phyloP scores from a whole-genome alignment of 177 flowering plant genomes.

The Vitis hybrid region DNA sequence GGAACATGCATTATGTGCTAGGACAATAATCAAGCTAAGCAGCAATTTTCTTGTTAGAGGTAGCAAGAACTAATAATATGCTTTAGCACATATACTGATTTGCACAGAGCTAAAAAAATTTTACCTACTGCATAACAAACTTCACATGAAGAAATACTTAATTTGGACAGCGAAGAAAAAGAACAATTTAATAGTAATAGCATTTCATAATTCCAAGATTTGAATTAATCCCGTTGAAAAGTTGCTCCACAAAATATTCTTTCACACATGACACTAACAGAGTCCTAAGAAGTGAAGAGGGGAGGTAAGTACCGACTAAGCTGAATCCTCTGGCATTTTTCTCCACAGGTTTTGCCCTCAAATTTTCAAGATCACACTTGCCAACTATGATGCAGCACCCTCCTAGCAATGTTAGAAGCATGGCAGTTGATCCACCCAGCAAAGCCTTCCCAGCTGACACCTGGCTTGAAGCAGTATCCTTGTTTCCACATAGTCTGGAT shows the following conservation, averaged over 20 bases:
- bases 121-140: no score
- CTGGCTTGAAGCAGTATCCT: slow-evolving; percentile 28
- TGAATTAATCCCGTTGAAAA: slow-evolving; percentile 8
- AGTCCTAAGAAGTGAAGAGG: not conserved
- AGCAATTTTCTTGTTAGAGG: no score
- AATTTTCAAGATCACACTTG: slow-evolving; percentile 14
- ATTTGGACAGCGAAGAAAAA: no score
- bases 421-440: slow-evolving; percentile 31
- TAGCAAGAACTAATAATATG: no score
- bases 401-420: slow-evolving; percentile 32
- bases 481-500: slow-evolving; percentile 33
- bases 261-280: not conserved
- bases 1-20: no score
- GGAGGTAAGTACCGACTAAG: slow-evolving; percentile 14
- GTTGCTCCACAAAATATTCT: no score
- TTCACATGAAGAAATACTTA: no score
- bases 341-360: slow-evolving; percentile 2
- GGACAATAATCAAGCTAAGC: no score
- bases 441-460: slow-evolving; percentile 32
- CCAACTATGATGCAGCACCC: slow-evolving; percentile 34
- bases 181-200: no score
- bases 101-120: no score
- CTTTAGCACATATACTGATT: no score
- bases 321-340: not conserved
- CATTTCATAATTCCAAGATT: no score